Conservation (phyloP, 768 basidiomycete genomes). For the Galerina marginata region DNA sequence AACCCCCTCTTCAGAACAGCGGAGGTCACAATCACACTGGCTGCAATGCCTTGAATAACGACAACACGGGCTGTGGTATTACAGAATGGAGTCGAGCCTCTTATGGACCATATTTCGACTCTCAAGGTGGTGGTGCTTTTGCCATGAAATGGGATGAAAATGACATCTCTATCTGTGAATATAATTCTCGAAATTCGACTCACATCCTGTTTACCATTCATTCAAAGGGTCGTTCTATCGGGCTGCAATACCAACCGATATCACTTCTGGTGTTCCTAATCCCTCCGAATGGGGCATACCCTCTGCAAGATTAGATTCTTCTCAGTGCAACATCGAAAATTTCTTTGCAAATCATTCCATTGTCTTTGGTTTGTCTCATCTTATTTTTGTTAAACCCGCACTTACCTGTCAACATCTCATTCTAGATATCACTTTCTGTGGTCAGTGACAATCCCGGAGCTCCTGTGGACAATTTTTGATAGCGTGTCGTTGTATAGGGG, state of each 20-base stretch:
- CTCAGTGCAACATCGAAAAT: constrained; percentile 59
- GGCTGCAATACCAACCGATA: constrained; percentile 74
- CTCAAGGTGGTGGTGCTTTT: constrained; percentile 81
- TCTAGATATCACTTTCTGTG: constrained; percentile 86
- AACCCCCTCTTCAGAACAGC: neutral
- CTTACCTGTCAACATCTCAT: neutral
- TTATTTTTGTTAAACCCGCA: constrained; percentile 20
- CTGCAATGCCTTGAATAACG: constrained; percentile 56
- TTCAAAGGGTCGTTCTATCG: constrained; percentile 81
- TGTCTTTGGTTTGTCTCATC: constrained; percentile 64
- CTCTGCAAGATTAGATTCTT: constrained; percentile 63
- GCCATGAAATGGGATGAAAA: constrained; percentile 89
- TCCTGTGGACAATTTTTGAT: neutral
- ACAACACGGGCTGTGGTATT: constrained; percentile 78
- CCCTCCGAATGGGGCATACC: constrained; percentile 75
- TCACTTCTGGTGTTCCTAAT: constrained; percentile 62
- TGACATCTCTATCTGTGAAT: constrained; percentile 79
- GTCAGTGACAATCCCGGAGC: constrained; percentile 38
- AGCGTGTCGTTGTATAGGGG: constrained; percentile 46
- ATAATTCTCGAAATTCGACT: neutral
- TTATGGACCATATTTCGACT: constrained; percentile 83
- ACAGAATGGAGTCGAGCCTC: constrained; percentile 84
- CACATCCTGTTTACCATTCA: neutral
- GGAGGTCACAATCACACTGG: constrained; percentile 50
- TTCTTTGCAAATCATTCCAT: constrained; percentile 76